Evolutionary conservation across 176 grass and related monocot species (phyloP), one percentile per base, ranked within the genome.

Genomic region (Hsuehochloa calcarea): DNA sequence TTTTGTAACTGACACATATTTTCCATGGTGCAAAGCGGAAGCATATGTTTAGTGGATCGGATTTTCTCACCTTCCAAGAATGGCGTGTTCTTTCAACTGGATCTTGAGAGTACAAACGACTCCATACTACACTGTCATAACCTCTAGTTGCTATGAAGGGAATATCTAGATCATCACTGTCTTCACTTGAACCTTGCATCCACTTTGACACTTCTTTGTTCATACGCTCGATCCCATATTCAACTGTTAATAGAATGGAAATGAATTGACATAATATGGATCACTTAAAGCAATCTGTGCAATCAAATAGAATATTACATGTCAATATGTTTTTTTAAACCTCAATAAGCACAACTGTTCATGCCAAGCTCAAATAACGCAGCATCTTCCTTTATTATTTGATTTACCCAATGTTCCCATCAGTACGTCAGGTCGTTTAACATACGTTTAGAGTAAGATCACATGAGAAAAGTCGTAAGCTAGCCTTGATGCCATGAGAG

Each of bases 51-150:
- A 78, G 17, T n/a, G 31, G 10, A n/a, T 52, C 31, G 19, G 15
- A 68, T 84, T 37, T 71, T 46, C 89, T 94, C 75, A 88, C 96
- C 88, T 88, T 82, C 81, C 85, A 82, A 72, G 85, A 78, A 49
- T 56, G 90, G 3, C 8, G 75, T 0, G 87, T 89, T 45, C 72
- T 56, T 81, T 88, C 89, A 6, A 61, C 74, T 68, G 81, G 51
- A 46, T 95, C 93, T 77, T 89, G 84, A 5, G 96, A 98, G 70
- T 98, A 98, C 40, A 96, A 31, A 29, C 91, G 93, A 31, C 69
- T 98, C 93, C 96, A 96, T 35, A 98, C 96, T 64, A 98, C 91
- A 35, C 96, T 98, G 67, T 92, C 88, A 84, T 99, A 95, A 75
- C 93, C 96, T 85, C 88, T 99, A 6, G 91, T 90, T 69, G 93